Conservation (phyloP, 331 rosid species). For the Pyracantha coccinea region DNA sequence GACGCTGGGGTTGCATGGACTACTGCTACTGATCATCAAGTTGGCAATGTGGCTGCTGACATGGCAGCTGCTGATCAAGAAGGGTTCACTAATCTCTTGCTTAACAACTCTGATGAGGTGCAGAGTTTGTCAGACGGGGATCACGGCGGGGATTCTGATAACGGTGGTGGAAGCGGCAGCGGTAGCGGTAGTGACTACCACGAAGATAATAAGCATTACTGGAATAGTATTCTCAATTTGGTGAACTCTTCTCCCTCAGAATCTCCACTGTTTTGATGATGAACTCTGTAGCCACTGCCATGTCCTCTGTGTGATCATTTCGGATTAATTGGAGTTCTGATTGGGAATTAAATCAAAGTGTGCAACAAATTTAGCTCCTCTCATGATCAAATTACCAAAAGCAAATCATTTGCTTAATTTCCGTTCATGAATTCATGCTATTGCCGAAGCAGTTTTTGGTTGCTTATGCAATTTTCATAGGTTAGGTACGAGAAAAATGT, state of each 20-base stretch:
- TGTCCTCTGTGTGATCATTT: neutral
- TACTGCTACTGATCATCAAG: slow-evolving; percentile 4
- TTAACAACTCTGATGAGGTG: slow-evolving; percentile 50
- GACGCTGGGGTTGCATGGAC: slow-evolving; percentile 45
- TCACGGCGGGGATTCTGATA: slow-evolving; percentile 37
- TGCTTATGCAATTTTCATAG: slow-evolving; percentile 7
- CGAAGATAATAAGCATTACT: slow-evolving; percentile 86
- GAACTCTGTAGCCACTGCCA: neutral
- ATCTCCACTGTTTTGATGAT: slow-evolving; percentile 58
- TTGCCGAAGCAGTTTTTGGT: slow-evolving; percentile 14
- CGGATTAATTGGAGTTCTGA: neutral
- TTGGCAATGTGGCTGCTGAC: neutral
- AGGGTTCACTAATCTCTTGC: slow-evolving; percentile 86
- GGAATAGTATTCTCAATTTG: slow-evolving; percentile 90
- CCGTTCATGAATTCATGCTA: neutral
- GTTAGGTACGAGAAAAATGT: neutral
- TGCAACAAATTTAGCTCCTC: neutral
- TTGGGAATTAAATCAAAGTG: neutral
- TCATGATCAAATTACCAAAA: neutral
- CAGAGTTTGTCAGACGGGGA: slow-evolving; percentile 51
- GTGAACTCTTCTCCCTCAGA: slow-evolving; percentile 85
- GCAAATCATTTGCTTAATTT: neutral
- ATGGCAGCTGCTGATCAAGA: slow-evolving; percentile 44
- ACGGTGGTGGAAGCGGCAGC: slow-evolving; percentile 18
- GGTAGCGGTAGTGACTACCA: slow-evolving; percentile 38